Base-by-base conservation (phyloP, 2,329 filamentous ascomycete species). In the Penicillium freii region DNA sequence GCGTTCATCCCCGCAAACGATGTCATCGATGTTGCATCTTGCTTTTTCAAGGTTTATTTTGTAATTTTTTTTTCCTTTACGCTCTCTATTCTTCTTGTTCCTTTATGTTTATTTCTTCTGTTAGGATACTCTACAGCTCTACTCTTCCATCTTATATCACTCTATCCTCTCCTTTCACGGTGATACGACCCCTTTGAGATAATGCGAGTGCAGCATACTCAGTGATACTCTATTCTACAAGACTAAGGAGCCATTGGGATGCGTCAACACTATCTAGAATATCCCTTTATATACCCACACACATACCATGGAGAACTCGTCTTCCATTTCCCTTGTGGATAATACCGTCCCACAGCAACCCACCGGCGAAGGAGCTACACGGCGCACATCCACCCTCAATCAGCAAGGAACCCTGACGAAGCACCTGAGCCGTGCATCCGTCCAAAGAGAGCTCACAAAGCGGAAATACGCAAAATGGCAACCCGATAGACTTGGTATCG, bases 401-500 rank as follows among this genome's bases (percentile, higher is more conserved):
- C 66, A 59, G 51, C 56, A 56, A 58, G 64, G 49, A 42, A 61
- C 58, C 7, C 44, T 76, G 3, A 55, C 69, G 9, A 72, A 69
- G 57, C 67, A 63, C n/a, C 50, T 74, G 11, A 73, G 70, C 15
- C 69, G 62, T 13, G 61, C 60, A 25, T 75, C 75, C 0, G 69
- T 79, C n/a, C 73, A 73, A 45, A 71, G 73, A 19, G 72, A 74
- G 46, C 68, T 77, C 17, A 65, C 69, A 9, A 74, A 71, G 54
- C 67, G 78, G 36, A 80, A 78, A 67, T 81, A 80, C 55, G 75
- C 76, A 19, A 80, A 79, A 69, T 81, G 75, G 72, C 77, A 80
- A 77, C 70, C 87, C 72, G 69, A 87, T 69, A 70, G 82, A 77
- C 81, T 86, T 56, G 83, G 82, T 60, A 80, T 71, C 13, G 19